Evolutionary conservation across 345 rosid genomes (phyloP).

Genomic region (Eucalyptus globulus): DNA sequence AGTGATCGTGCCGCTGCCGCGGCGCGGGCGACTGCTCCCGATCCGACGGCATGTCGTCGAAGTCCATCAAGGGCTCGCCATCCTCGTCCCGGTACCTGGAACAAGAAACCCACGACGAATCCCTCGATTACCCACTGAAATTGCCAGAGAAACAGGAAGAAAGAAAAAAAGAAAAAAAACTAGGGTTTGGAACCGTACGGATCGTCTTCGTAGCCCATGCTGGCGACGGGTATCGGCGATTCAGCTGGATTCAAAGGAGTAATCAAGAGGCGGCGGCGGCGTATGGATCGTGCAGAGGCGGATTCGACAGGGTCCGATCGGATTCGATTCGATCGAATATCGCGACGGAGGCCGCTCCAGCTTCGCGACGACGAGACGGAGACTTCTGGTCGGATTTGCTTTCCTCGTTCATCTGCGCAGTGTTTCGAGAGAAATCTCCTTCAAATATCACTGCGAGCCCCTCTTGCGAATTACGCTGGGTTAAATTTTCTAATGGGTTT

Average conservation of each 20-base stretch:
- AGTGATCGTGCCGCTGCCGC: slow-evolving; percentile 25
- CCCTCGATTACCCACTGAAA: background rate
- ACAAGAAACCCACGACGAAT: background rate
- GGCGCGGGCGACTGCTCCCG: slow-evolving; percentile 48
- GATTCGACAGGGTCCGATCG: background rate
- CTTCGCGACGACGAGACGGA: background rate
- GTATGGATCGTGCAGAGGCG: background rate
- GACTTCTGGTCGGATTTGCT: background rate
- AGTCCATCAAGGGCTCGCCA: slow-evolving; percentile 95
- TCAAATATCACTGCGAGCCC: background rate
- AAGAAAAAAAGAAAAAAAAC: background rate
- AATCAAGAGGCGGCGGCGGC: background rate
- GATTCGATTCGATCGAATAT: background rate
- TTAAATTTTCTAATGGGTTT: background rate
- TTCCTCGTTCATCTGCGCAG: background rate
- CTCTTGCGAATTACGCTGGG: background rate
- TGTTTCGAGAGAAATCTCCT: background rate
- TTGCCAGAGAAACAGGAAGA: background rate
- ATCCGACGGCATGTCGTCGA: slow-evolving; percentile 58
- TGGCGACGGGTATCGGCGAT: background rate
- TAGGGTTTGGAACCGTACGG: slow-evolving; percentile 22
- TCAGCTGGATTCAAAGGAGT: background rate
- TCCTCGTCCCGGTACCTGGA: slow-evolving; percentile 82
- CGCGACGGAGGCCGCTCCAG: background rate
- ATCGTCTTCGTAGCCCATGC: slow-evolving; percentile 71